Percentiles rank a stretch among this genome's conserved stretches.
Conservation (phyloP, 2,329 filamentous ascomycete species). For the Didymella sp. region DNA sequence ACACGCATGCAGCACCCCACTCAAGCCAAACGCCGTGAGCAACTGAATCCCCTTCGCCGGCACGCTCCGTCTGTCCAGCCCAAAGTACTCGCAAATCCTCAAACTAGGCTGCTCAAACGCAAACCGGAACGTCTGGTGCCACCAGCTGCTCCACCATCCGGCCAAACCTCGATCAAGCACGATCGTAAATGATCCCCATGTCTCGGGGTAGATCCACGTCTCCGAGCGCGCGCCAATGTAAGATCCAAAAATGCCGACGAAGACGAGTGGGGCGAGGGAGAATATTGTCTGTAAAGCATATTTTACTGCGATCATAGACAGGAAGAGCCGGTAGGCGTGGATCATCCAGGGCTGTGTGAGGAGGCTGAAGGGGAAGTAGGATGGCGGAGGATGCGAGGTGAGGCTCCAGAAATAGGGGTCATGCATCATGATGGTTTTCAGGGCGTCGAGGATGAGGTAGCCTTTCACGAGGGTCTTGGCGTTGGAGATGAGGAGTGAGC, state of each 20-base stretch:
- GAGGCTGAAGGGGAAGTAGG: slow-evolving; percentile 54
- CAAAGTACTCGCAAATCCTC: slow-evolving; percentile 51
- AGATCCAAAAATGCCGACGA: slow-evolving; percentile 64
- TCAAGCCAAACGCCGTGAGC: slow-evolving; percentile 68
- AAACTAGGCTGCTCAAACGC: slow-evolving; percentile 68
- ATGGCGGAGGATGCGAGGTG: slow-evolving; percentile 51
- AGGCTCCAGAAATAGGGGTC: slow-evolving; percentile 79
- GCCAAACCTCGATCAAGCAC: slow-evolving; percentile 74
- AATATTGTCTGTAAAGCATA: slow-evolving; percentile 68
- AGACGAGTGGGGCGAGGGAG: slow-evolving; percentile 66
- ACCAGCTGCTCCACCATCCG: slow-evolving; percentile 85
- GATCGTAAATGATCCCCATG: slow-evolving; percentile 60
- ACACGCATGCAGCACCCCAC: slow-evolving; percentile 72
- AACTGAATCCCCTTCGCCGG: slow-evolving; percentile 52
- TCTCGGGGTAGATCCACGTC: slow-evolving; percentile 67
- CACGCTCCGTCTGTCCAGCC: slow-evolving; percentile 42
- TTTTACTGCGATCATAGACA: slow-evolving; percentile 65
- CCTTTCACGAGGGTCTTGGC: slow-evolving; percentile 56
- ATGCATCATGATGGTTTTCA: slow-evolving; percentile 72
- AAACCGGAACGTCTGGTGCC: slow-evolving; percentile 89
- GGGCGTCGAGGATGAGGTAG: slow-evolving; percentile 73
- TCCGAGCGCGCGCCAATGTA: slow-evolving; percentile 66
- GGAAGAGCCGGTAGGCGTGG: slow-evolving; percentile 62
- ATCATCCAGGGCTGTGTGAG: slow-evolving; percentile 56
- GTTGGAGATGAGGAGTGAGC: slow-evolving; percentile 45